A percentile compares a stretch with the other conserved stretches of the same genome.
phyloP scores from a whole-genome alignment of 2,329 filamentous ascomycete genomes.

The Penicillium sp. region DNA sequence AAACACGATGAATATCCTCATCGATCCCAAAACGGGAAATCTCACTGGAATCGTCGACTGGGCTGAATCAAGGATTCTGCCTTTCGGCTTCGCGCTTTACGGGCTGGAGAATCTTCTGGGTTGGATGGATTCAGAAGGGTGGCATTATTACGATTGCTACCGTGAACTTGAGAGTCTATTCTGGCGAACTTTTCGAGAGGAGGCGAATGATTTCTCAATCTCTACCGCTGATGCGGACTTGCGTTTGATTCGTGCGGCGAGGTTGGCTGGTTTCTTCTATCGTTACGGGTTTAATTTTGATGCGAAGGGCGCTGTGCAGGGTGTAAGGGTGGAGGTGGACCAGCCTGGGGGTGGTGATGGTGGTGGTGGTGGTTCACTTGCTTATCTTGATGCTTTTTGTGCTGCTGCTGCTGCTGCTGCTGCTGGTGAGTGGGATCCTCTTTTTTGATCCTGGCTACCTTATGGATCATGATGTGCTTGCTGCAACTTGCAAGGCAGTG shows the following conservation, averaged over 20 bases:
- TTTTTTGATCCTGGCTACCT: too few relatives aligned
- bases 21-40: constrained; percentile 11
- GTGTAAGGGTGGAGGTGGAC: constrained; percentile 14
- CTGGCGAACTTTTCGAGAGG: constrained; percentile 15
- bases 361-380: constrained; percentile 13
- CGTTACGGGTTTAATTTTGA: constrained; percentile 11
- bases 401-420: too few relatives aligned
- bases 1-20: constrained; percentile 12
- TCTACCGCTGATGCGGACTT: constrained; percentile 14
- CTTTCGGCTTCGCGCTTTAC: constrained; percentile 28
- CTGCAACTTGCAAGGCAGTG: too few relatives aligned
- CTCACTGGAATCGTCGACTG: constrained; percentile 25
- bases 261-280: constrained; percentile 20
- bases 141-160: constrained; percentile 14
- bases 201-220: constrained; percentile 12
- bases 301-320: background rate
- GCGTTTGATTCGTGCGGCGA: constrained; percentile 12
- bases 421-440: too few relatives aligned
- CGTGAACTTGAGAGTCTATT: constrained; percentile 15
- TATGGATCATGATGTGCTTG: too few relatives aligned
- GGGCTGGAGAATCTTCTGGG: constrained; percentile 18
- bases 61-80: constrained; percentile 22
- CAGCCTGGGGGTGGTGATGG: too few relatives aligned
- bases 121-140: constrained; percentile 18
- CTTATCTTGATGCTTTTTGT: constrained; percentile 23